Conservation (phyloP, 306 rosid species). For the Urtica urens region DNA sequence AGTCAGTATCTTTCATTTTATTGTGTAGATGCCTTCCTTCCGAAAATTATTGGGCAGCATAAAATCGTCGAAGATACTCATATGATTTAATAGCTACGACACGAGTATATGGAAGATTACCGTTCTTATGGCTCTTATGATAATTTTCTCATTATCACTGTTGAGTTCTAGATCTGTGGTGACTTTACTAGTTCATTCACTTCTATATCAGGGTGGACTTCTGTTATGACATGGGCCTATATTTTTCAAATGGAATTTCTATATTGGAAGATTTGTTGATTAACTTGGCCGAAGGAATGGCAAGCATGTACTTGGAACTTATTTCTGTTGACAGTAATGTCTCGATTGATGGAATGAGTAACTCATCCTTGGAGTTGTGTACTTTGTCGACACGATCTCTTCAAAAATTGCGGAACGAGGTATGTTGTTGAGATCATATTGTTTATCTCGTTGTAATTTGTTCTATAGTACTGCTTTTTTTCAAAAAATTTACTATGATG, state of each 20-base stretch:
- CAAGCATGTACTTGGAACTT: constrained; percentile 72
- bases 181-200: constrained; percentile 19
- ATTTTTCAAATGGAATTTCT: constrained; percentile 58
- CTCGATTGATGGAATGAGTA: constrained; percentile 49
- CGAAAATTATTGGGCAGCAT: too few relatives aligned
- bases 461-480: too few relatives aligned
- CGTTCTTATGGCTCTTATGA: not conserved
- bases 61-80: too few relatives aligned
- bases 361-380: constrained; percentile 52
- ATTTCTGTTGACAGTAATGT: constrained; percentile 80
- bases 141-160: constrained; percentile 11
- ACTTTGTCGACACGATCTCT: constrained; percentile 77
- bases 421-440: constrained; percentile 10
- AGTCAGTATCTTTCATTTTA: too few relatives aligned
- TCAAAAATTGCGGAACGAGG: constrained; percentile 92
- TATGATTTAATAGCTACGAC: too few relatives aligned
- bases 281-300: constrained; percentile 72
- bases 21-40: too few relatives aligned
- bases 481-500: too few relatives aligned
- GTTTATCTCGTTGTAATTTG: too few relatives aligned
- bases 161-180: constrained; percentile 3
- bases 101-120: too few relatives aligned
- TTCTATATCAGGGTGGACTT: constrained; percentile 42
- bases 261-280: constrained; percentile 85
- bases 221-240: constrained; percentile 45